Percentiles rank a stretch among this genome's conserved stretches.
Conservation (phyloP, 139 green algal species). For the Nannochloris sp. region DNA sequence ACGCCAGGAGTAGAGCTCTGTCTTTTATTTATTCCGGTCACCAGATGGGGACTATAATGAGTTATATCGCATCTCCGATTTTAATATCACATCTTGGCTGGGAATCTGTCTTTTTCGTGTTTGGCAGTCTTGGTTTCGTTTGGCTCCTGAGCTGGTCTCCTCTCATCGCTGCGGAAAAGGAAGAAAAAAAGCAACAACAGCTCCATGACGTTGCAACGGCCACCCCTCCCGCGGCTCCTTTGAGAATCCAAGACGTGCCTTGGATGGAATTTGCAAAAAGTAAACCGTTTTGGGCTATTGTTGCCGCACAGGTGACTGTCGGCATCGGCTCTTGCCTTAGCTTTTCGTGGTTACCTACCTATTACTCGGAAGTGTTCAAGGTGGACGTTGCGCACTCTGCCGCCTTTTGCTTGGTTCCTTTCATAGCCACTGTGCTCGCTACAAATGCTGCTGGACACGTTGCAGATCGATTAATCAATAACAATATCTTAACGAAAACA, state of each 20-base stretch:
- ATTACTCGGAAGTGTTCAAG: conserved; percentile 54
- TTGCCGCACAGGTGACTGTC: conserved; percentile 38
- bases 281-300: conserved; percentile 37
- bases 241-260: conserved; percentile 37
- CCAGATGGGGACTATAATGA: conserved; percentile 53
- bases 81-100: conserved; percentile 51
- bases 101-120: conserved; percentile 54
- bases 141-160: conserved; percentile 52
- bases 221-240: not conserved
- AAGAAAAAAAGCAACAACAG: not conserved
- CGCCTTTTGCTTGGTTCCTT: conserved; percentile 56
- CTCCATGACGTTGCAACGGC: not conserved
- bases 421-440: conserved; percentile 45
- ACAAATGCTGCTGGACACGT: conserved; percentile 55
- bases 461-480: conserved; percentile 64
- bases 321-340: conserved; percentile 43
- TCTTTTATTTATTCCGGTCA: conserved; percentile 47
- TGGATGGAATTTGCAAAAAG: conserved; percentile 43
- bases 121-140: conserved; percentile 50
- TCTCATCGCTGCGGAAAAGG: conserved; percentile 16
- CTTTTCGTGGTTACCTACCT: conserved; percentile 64
- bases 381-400: conserved; percentile 50
- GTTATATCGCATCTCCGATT: conserved; percentile 41
- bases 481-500: conserved; percentile 41
- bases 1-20: conserved; percentile 34